Evolutionary conservation across 2,329 filamentous ascomycete species (phyloP), one percentile per base, ranked within the genome.

Genomic region (Amesomyces nigricolor): DNA sequence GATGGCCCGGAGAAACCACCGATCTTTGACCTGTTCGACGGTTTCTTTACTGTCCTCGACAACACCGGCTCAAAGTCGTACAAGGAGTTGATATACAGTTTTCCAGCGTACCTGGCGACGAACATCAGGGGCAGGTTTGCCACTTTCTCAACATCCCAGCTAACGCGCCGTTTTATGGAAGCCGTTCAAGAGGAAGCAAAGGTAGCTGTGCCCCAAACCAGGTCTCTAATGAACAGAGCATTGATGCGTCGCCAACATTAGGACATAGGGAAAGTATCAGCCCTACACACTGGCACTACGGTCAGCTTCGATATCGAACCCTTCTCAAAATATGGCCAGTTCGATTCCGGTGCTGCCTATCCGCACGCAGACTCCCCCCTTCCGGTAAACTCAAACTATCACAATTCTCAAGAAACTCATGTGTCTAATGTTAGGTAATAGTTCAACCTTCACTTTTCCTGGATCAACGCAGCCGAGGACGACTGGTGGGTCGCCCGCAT

Each of bases 281-380:
- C 45, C 5, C 17, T 58, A 1, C 62, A 65, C 40, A 42, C 51
- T 13, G 67, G 62, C 2, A 56, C 45, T 4, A 51, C 60, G 1
- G 45, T 67, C 38, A 65, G 60, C 17, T 67, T 62, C 19, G 66
- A 68, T 10, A 58, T 69, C 19, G 66, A 70, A 46, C 67, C 68
- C 0, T 70, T 69, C 42, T 55, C 58, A 6, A 35, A 60, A 1
- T 70, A 68, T 46, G 67, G 67, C 3, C 17, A 62, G 44, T 58
- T 67, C 43, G 62, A 66, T 1, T 68, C 64, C 0, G 65, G 67
- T 5, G 66, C 66, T 9, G 67, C 66, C 1, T 69, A 60, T 48
- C 68, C 68, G 0, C 67, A 70, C 14, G 47, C 54, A 4, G 60
- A 64, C 10, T 68, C 67, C 0, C 61, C 61, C 7, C 53, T 65